Conservation (phyloP, 257 asterid genomes). For the Nicotiana obtusifolia region DNA sequence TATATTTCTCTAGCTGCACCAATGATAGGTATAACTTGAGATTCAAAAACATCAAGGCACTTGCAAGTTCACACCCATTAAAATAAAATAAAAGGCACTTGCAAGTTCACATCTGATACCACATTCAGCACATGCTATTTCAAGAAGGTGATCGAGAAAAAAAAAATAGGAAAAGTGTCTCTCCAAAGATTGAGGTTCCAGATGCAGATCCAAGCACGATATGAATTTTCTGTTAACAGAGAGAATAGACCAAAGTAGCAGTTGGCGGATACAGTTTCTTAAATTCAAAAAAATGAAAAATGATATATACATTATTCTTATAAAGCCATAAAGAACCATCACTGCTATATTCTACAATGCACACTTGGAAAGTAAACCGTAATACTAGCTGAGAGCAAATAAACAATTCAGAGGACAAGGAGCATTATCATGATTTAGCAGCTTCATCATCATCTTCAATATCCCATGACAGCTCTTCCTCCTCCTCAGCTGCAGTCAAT, state of each 20-base stretch:
- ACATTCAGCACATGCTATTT: neutral
- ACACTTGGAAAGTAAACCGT: constrained; percentile 5
- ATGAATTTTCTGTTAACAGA: neutral
- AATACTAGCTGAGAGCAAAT: neutral
- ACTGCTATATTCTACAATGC: neutral
- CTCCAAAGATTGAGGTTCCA: neutral
- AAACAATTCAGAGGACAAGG: neutral
- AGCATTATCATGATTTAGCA: constrained; percentile 32
- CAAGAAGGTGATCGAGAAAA: neutral
- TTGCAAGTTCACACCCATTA: neutral
- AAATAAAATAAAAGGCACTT: too few species aligned
- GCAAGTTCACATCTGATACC: neutral
- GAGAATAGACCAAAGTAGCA: neutral
- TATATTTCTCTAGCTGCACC: neutral
- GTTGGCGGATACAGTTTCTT: neutral
- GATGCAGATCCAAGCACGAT: neutral
- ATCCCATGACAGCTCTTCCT: constrained; percentile 75
- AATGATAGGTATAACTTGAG: neutral
- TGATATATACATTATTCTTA: neutral
- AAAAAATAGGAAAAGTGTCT: neutral
- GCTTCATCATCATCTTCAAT: constrained; percentile 55
- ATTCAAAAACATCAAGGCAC: neutral
- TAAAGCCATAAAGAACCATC: neutral
- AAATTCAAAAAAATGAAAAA: neutral
- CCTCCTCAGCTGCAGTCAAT: constrained; percentile 48